Evolutionary conservation across 2,329 filamentous ascomycete genomes (phyloP).

Genomic region (Aspergillus carbonarius): DNA sequence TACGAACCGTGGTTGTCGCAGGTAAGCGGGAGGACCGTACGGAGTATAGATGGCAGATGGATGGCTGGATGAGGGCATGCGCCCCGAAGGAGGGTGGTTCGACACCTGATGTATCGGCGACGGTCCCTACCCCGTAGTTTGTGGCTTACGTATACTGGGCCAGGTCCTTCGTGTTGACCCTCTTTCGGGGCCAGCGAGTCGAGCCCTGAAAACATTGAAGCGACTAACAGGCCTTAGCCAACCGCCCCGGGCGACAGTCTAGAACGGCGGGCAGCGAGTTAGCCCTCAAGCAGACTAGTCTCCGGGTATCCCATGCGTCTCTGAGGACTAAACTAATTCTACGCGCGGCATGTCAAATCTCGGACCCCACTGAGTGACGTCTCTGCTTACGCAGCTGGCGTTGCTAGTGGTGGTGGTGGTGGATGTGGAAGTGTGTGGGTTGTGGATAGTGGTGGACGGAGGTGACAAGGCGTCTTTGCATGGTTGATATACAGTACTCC

Average conservation of each 20-base stretch:
- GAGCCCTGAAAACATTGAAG: background rate
- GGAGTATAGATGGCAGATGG: no score
- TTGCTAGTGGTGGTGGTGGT: background rate
- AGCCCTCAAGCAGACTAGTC: background rate
- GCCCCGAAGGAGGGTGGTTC: background rate
- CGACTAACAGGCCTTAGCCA: background rate
- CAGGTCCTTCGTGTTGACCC: background rate
- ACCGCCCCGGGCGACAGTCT: background rate
- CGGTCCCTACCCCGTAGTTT: background rate
- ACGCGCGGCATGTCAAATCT: conserved; percentile 9
- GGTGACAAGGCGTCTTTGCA: background rate
- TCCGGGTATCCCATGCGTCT: background rate
- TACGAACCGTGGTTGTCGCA: no score
- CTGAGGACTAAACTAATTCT: conserved; percentile 1
- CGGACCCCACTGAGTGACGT: conserved; percentile 23
- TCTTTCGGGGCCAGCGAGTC: background rate
- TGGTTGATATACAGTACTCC: background rate
- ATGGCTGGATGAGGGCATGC: no score
- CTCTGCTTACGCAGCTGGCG: conserved; percentile 21
- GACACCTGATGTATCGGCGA: background rate
- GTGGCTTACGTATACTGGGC: background rate
- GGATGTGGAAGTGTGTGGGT: background rate
- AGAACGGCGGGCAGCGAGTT: background rate
- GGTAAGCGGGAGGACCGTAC: no score
- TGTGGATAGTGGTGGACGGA: background rate